A percentile compares a stretch with the other conserved stretches of the same genome.
These are phyloP conservation scores for Coniochaeta sp. DNA, from an alignment of 2,329 filamentous ascomycete species.

Conservation along the genomic window DNA sequence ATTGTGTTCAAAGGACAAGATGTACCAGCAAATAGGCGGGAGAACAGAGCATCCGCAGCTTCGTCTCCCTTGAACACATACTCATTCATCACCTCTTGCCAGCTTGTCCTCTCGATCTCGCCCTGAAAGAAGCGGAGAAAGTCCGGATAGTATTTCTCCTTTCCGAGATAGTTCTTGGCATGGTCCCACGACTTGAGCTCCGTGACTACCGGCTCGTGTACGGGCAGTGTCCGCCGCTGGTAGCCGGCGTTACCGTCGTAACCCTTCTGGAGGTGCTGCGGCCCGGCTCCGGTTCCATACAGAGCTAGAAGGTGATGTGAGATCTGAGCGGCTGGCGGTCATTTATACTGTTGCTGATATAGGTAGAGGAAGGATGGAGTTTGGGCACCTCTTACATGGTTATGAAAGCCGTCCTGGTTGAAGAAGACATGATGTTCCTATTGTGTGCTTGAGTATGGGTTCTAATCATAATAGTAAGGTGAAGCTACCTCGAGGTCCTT, in stretches of 20 bases:
- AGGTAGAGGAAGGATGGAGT: not conserved
- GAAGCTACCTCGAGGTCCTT: conserved; percentile 56
- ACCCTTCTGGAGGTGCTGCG: conserved; percentile 49
- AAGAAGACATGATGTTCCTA: conserved; percentile 69
- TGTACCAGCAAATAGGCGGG: conserved; percentile 56
- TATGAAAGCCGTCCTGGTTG: conserved; percentile 68
- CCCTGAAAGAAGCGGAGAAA: conserved; percentile 70
- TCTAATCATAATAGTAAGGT: not conserved
- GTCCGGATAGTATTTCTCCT: conserved; percentile 57
- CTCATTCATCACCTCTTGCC: conserved; percentile 53
- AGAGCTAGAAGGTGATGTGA: conserved; percentile 69
- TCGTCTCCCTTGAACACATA: conserved; percentile 63
- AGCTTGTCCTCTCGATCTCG: conserved; percentile 60
- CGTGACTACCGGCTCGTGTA: conserved; percentile 41
- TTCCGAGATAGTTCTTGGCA: conserved; percentile 54
- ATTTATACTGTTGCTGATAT: not conserved
- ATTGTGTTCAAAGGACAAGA: not conserved
- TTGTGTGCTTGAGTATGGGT: not conserved
- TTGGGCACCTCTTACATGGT: conserved; percentile 50
- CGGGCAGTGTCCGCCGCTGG: conserved; percentile 47
- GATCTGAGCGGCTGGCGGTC: conserved; percentile 32
- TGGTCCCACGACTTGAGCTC: conserved; percentile 48
- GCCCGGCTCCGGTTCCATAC: conserved; percentile 64
- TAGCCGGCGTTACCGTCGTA: conserved; percentile 61
- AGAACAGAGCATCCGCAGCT: conserved; percentile 59